These are phyloP conservation scores for Leccinum subgranulosum DNA, from an alignment of 768 basidiomycete genomes.

Conservation along the genomic window DNA sequence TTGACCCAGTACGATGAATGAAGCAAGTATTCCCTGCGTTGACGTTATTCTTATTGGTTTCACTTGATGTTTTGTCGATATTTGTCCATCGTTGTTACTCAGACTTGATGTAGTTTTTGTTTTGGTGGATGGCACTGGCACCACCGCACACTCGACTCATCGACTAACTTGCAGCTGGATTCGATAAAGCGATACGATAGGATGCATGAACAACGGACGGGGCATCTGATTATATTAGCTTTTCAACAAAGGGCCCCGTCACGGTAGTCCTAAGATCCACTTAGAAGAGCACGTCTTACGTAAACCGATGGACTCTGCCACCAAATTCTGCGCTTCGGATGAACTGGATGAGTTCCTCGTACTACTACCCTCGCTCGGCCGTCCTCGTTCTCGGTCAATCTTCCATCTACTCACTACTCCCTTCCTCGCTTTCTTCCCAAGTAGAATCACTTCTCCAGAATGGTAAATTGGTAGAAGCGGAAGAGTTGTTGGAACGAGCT, in stretches of 20 bases:
- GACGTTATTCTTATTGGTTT: constrained; percentile 25
- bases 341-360: constrained; percentile 24
- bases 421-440: constrained; percentile 70
- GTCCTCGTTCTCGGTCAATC: constrained; percentile 61
- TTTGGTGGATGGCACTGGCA: neutral
- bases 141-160: neutral
- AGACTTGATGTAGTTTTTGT: constrained; percentile 1
- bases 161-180: neutral
- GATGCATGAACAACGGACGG: no score
- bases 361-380: constrained; percentile 63
- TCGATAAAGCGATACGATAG: neutral
- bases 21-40: constrained; percentile 3
- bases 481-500: constrained; percentile 54
- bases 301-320: constrained; percentile 5
- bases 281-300: constrained; percentile 1
- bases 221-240: no score
- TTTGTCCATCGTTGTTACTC: neutral
- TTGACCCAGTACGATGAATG: constrained; percentile 30
- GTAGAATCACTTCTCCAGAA: constrained; percentile 64
- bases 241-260: no score
- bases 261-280: no score
- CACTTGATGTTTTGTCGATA: constrained; percentile 5
- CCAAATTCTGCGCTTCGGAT: neutral
- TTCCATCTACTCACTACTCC: constrained; percentile 63
- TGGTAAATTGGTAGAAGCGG: constrained; percentile 63